A percentile compares a stretch with the other conserved stretches of the same genome.
Evolutionary conservation across 768 basidiomycete genomes (phyloP).

Genomic region (Mycena sanguinolenta): DNA sequence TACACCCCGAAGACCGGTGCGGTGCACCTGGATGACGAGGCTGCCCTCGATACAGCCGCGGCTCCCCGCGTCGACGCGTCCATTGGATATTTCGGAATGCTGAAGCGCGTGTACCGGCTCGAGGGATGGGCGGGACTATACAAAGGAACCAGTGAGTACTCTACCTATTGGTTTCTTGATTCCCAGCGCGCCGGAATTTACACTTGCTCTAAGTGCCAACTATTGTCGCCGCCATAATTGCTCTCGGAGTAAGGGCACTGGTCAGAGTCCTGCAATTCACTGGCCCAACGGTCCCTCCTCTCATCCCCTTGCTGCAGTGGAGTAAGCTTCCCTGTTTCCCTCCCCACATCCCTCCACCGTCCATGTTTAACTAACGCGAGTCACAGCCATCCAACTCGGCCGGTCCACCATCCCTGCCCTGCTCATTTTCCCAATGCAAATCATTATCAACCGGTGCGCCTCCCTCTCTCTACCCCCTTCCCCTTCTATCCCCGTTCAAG

Average conservation of each 20-base stretch:
- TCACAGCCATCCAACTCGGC: neutral
- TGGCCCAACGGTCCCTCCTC: too few relatives aligned
- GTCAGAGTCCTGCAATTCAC: too few relatives aligned
- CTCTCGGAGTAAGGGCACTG: neutral
- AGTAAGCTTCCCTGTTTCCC: neutral
- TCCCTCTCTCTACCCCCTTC: neutral
- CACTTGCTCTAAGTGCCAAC: neutral
- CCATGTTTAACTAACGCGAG: neutral
- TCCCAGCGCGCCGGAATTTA: neutral
- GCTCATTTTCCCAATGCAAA: neutral
- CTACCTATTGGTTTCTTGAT: neutral
- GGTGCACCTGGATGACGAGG: neutral
- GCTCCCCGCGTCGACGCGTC: neutral
- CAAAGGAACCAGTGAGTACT: neutral
- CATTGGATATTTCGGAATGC: neutral
- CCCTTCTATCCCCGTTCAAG: neutral
- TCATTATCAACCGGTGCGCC: neutral
- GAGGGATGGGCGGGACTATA: neutral
- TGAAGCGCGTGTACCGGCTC: neutral
- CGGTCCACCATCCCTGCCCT: neutral
- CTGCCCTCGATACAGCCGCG: neutral
- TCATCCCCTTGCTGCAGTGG: neutral
- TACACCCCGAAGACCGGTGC: neutral
- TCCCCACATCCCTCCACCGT: neutral
- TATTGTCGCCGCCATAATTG: neutral